These are phyloP conservation scores for Ogataea pignaliae DNA, from an alignment of 805 yeast species.

Conservation along the genomic window DNA sequence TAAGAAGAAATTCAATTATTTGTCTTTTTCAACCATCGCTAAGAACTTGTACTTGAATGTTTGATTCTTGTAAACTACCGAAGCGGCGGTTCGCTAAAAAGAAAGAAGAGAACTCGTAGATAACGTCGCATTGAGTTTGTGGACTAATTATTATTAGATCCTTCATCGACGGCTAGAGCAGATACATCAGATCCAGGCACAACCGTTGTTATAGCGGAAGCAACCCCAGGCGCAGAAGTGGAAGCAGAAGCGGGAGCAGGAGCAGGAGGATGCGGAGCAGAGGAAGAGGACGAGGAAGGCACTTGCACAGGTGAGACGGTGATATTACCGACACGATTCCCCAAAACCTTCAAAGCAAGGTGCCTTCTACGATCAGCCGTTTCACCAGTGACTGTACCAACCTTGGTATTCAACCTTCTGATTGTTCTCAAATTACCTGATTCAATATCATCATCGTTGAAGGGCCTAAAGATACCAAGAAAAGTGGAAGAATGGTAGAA, in stretches of 20 bases:
- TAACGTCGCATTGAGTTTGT: too few relatives aligned
- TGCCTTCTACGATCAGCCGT: slow-evolving; percentile 76
- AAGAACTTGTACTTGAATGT: slow-evolving; percentile 8
- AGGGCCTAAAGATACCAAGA: slow-evolving; percentile 52
- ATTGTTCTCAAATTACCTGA: slow-evolving; percentile 70
- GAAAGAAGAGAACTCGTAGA: too few relatives aligned
- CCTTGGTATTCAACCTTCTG: slow-evolving; percentile 43
- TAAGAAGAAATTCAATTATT: too few relatives aligned
- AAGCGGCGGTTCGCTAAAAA: too few relatives aligned
- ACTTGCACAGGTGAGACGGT: neutral
- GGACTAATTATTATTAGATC: too few relatives aligned
- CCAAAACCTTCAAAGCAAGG: slow-evolving; percentile 69
- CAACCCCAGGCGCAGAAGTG: slow-evolving; percentile 1
- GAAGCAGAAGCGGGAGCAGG: neutral
- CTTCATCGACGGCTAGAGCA: too few relatives aligned
- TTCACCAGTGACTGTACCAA: slow-evolving; percentile 27
- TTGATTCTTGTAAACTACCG: neutral
- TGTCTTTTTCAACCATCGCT: neutral
- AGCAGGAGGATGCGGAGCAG: neutral
- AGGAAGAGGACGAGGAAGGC: neutral
- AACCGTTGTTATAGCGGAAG: too few relatives aligned
- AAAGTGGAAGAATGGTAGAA: slow-evolving; percentile 35
- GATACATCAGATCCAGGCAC: too few relatives aligned
- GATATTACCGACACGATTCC: slow-evolving; percentile 37
- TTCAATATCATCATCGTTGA: slow-evolving; percentile 65